These are phyloP conservation scores for Scolecobasidium constrictum DNA, from an alignment of 2,329 filamentous ascomycete genomes.

Conservation along the genomic window DNA sequence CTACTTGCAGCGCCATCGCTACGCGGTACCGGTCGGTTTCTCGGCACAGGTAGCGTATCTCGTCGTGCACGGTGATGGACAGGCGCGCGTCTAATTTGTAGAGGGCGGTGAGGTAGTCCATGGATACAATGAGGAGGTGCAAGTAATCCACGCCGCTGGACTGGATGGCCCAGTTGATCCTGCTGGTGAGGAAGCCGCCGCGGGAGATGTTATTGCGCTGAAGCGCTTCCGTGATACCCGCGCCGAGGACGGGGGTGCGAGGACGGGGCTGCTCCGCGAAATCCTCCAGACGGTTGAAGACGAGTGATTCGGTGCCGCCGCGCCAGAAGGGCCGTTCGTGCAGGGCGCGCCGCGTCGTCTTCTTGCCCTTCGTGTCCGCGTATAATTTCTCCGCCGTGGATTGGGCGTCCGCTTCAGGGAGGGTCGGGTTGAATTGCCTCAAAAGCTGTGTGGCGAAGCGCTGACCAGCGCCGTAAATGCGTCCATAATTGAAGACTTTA, in stretches of 20 bases:
- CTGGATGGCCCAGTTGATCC: constrained; percentile 99
- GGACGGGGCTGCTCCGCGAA: constrained; percentile 92
- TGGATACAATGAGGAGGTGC: constrained; percentile 81
- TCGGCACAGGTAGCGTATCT: constrained; percentile 87
- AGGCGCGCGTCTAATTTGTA: constrained; percentile 80
- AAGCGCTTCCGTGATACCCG: constrained; percentile 90
- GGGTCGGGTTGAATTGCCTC: constrained; percentile 79
- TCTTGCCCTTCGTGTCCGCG: constrained; percentile 77
- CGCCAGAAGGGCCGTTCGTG: constrained; percentile 79
- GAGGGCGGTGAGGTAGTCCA: constrained; percentile 83
- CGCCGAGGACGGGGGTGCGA: constrained; percentile 82
- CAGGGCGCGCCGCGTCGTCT: constrained; percentile 63
- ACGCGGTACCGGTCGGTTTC: constrained; percentile 77
- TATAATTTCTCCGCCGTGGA: constrained; percentile 73
- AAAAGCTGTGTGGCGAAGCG: constrained; percentile 87
- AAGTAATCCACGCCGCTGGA: constrained; percentile 96
- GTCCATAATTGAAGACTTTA: constrained; percentile 97
- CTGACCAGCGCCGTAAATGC: constrained; percentile 94
- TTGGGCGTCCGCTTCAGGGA: constrained; percentile 70
- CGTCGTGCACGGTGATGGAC: constrained; percentile 91
- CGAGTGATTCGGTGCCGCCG: constrained; percentile 91
- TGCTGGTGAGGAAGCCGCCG: constrained; percentile 85
- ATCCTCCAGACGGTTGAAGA: constrained; percentile 96
- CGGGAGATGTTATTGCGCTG: constrained; percentile 81
- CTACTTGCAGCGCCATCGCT: constrained; percentile 85